Conservation (phyloP, 2,329 filamentous ascomycete genomes). For the Claviceps spartinae region DNA sequence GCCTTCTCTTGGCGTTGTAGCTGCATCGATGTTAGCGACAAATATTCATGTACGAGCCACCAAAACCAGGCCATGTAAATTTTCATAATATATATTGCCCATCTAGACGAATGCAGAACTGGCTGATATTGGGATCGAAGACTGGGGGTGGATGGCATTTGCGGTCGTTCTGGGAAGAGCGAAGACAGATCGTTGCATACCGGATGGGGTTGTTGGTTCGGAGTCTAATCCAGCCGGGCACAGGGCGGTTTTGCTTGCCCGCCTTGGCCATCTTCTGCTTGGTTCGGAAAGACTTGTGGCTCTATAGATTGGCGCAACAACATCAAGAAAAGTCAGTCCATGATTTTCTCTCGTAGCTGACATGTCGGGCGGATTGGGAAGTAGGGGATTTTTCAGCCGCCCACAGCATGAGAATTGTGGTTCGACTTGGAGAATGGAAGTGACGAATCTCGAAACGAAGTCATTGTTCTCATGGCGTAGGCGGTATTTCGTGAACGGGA, state of each 20-base stretch:
- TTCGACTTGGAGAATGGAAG: not conserved
- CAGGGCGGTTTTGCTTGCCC: slow-evolving; percentile 99
- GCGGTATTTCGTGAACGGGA: slow-evolving; percentile 5
- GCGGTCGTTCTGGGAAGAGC: not conserved
- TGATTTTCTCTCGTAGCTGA: not conserved
- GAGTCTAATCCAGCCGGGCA: slow-evolving; percentile 99
- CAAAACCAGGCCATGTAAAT: not conserved
- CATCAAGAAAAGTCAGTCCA: slow-evolving; percentile 1
- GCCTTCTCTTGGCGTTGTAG: slow-evolving; percentile 99
- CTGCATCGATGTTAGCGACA: slow-evolving; percentile 33
- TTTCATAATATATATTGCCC: not conserved
- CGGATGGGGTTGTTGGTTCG: slow-evolving; percentile 98
- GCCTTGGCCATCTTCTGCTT: slow-evolving; percentile 99
- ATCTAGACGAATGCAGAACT: no score
- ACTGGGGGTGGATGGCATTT: not conserved
- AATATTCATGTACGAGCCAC: not conserved
- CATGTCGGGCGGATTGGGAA: not conserved
- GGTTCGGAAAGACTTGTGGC: slow-evolving; percentile 99
- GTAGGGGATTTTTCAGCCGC: not conserved
- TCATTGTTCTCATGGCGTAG: not conserved
- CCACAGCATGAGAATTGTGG: not conserved
- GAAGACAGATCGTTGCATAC: slow-evolving; percentile 43
- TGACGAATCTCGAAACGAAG: not conserved
- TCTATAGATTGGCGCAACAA: slow-evolving; percentile 37
- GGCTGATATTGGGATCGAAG: not conserved